Percentiles rank a stretch among this genome's conserved stretches.
phyloP scores from a whole-genome alignment of 768 basidiomycete species.

The Chlorophyllum brunneum region DNA sequence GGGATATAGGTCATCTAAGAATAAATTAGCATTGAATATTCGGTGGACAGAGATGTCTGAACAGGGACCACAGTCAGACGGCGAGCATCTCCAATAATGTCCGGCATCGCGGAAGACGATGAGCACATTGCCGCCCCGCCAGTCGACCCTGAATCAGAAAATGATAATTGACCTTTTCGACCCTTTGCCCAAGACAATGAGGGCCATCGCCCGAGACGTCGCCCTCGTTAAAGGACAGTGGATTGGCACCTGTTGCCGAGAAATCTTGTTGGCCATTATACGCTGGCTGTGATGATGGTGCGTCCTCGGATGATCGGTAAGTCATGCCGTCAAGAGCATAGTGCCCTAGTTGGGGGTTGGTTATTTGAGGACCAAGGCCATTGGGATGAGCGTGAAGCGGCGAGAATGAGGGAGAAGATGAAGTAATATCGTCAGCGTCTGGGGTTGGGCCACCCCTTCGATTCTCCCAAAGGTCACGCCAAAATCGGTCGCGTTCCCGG shows the following conservation, averaged over 20 bases:
- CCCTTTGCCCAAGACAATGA: conserved; percentile 11
- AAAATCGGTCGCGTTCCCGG: conserved; percentile 71
- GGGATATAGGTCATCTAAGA: conserved; percentile 32
- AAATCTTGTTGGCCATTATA: conserved; percentile 30
- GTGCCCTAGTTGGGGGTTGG: conserved; percentile 31
- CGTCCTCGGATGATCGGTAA: conserved; percentile 48
- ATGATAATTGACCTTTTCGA: conserved; percentile 9
- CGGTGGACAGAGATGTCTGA: too few species aligned
- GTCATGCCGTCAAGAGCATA: conserved; percentile 30
- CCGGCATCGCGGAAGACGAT: conserved; percentile 1
- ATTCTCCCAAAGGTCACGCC: conserved; percentile 65
- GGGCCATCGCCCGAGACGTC: conserved; percentile 21
- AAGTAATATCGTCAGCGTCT: conserved; percentile 49
- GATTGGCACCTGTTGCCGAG: conserved; percentile 44
- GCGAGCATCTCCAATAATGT: not conserved
- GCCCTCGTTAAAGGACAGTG: conserved; percentile 26
- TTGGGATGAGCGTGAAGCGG: conserved; percentile 26
- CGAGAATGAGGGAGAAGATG: conserved; percentile 41
- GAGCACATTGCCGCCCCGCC: not conserved
- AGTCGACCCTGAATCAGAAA: not conserved
- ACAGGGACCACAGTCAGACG: not conserved
- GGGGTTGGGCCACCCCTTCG: conserved; percentile 52
- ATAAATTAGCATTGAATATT: conserved; percentile 22
- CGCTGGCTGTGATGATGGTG: conserved; percentile 37
- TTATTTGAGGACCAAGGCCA: conserved; percentile 30